Conservation (phyloP, 1,284 basidiomycete species). For the Rhodotorula sp. region DNA sequence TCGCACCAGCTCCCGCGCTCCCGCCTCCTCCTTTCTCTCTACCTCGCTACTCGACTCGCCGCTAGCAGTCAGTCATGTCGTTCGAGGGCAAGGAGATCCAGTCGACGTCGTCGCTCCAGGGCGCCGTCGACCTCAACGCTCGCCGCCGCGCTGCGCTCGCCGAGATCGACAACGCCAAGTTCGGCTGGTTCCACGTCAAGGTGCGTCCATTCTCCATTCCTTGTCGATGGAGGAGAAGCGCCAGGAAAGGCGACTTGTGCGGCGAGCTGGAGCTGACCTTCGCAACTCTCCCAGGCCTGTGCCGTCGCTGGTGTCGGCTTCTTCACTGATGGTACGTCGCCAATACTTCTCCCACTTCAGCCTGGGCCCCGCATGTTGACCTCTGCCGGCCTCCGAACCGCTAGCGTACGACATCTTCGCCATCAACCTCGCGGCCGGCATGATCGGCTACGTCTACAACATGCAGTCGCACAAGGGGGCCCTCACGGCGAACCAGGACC, state of each 20-base stretch:
- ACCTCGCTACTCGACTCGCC: background rate
- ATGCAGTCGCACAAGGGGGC: conserved; percentile 45
- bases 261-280: background rate
- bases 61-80: conserved; percentile 2
- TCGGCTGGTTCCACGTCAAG: conserved; percentile 64
- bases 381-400: too few relatives aligned
- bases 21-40: background rate
- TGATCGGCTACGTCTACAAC: conserved; percentile 75
- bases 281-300: conserved; percentile 55
- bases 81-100: conserved; percentile 10
- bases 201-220: background rate
- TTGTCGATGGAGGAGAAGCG: background rate
- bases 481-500: conserved; percentile 61
- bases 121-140: conserved; percentile 49
- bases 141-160: conserved; percentile 68
- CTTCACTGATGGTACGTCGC: conserved; percentile 63
- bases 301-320: conserved; percentile 76
- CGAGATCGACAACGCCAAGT: conserved; percentile 73
- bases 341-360: background rate
- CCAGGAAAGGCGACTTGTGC: too few relatives aligned
- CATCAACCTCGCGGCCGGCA: conserved; percentile 73
- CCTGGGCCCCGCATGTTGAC: background rate
- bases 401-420: conserved; percentile 66
- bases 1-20: background rate
- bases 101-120: conserved; percentile 1